A percentile compares a stretch with the other conserved stretches of the same genome.
phyloP scores from a whole-genome alignment of 257 asterid genomes.

The Euphrasia confusa region DNA sequence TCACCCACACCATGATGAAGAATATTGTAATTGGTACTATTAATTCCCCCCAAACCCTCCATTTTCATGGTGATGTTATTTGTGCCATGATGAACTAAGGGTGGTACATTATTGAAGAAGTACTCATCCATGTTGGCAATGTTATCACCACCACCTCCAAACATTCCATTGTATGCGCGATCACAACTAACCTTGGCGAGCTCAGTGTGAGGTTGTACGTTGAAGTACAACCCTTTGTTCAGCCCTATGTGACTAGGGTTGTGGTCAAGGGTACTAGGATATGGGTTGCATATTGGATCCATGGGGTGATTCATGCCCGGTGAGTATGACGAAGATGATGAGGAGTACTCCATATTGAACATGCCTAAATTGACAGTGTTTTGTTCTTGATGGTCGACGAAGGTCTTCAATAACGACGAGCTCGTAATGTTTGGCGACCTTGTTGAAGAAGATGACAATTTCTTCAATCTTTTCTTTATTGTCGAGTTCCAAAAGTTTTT shows the following conservation, averaged over 20 bases:
- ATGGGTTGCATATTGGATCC: constrained; percentile 32
- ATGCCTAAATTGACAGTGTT: constrained; percentile 48
- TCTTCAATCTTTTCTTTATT: constrained; percentile 65
- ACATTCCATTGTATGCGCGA: constrained; percentile 19
- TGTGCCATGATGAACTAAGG: constrained; percentile 26
- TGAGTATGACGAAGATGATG: not conserved
- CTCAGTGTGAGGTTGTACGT: constrained; percentile 31
- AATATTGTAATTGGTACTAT: constrained; percentile 14
- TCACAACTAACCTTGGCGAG: constrained; percentile 13
- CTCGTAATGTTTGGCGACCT: constrained; percentile 51
- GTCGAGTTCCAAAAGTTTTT: constrained; percentile 95
- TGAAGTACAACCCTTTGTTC: constrained; percentile 28
- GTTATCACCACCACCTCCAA: constrained; percentile 33
- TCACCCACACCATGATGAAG: not conserved
- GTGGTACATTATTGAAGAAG: constrained; percentile 27
- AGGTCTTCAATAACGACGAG: constrained; percentile 22
- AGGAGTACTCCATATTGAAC: constrained; percentile 35
- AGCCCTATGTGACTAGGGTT: constrained; percentile 19
- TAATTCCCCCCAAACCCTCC: constrained; percentile 17
- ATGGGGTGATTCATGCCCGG: constrained; percentile 32
- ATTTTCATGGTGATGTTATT: constrained; percentile 22
- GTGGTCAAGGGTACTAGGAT: constrained; percentile 23
- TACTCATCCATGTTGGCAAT: constrained; percentile 26
- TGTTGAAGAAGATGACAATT: constrained; percentile 18
- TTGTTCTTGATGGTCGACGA: constrained; percentile 56